These are phyloP conservation scores for Epichloe hybrida DNA, from an alignment of 2,329 filamentous ascomycete genomes.

Conservation along the genomic window DNA sequence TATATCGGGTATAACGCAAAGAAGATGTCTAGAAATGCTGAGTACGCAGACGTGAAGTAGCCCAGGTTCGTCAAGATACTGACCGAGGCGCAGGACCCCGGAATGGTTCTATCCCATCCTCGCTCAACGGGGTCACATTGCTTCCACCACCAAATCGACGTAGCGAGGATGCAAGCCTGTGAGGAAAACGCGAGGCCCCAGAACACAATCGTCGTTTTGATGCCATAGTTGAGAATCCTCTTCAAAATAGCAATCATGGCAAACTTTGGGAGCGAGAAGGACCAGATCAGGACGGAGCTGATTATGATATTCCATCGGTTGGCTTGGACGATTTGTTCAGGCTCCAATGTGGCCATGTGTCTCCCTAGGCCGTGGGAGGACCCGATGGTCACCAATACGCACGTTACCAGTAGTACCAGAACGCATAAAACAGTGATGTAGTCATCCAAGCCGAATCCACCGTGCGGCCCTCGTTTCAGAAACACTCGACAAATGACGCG, in stretches of 20 bases:
- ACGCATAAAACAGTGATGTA: slow-evolving; percentile 11
- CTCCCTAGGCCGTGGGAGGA: slow-evolving; percentile 12
- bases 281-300: slow-evolving; percentile 14
- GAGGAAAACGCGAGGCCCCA: slow-evolving; percentile 12
- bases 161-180: slow-evolving; percentile 12
- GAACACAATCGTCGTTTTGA: slow-evolving; percentile 12
- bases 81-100: slow-evolving; percentile 10
- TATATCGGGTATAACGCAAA: slow-evolving; percentile 15
- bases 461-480: slow-evolving; percentile 9
- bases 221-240: slow-evolving; percentile 14
- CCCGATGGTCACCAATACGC: slow-evolving; percentile 12
- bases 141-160: slow-evolving; percentile 14
- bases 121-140: slow-evolving; percentile 13
- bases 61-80: slow-evolving; percentile 11
- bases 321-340: slow-evolving; percentile 6
- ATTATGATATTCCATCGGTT: slow-evolving; percentile 15
- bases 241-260: slow-evolving; percentile 15
- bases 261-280: slow-evolving; percentile 15
- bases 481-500: slow-evolving; percentile 10
- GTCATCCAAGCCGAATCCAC: slow-evolving; percentile 14
- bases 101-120: slow-evolving; percentile 12
- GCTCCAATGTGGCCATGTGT: slow-evolving; percentile 6
- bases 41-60: slow-evolving; percentile 15
- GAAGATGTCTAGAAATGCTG: slow-evolving; percentile 14
- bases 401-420: slow-evolving; percentile 11